Percentiles rank a stretch among this genome's conserved stretches.
Conservation (phyloP, 2,329 filamentous ascomycete genomes). For the Orbilia brochopaga region DNA sequence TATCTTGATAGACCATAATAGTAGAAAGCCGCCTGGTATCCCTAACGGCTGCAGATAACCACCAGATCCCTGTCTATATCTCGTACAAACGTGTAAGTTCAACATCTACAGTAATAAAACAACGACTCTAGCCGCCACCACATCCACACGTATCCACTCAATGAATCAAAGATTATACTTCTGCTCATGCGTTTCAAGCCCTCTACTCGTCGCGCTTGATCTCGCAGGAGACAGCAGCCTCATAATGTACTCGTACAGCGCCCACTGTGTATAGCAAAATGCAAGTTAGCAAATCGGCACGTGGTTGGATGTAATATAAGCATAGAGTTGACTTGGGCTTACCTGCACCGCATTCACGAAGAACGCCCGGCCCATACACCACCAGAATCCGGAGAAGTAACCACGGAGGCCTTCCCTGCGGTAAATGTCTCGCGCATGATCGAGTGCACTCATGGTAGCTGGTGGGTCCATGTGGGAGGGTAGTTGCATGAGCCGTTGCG, state of each 20-base stretch:
- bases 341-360: slow-evolving; percentile 86
- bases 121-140: too few species aligned
- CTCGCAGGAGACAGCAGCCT: slow-evolving; percentile 58
- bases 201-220: neutral
- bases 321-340: slow-evolving; percentile 54
- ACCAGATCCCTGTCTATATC: neutral
- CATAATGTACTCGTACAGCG: slow-evolving; percentile 90
- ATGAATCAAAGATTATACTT: slow-evolving; percentile 21
- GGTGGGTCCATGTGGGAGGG: slow-evolving; percentile 53
- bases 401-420: slow-evolving; percentile 66
- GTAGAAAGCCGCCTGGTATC: too few species aligned
- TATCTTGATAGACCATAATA: too few species aligned
- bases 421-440: slow-evolving; percentile 72
- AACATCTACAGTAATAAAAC: too few species aligned
- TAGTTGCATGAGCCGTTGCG: slow-evolving; percentile 62
- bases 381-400: slow-evolving; percentile 75
- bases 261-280: slow-evolving; percentile 67
- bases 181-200: slow-evolving; percentile 18
- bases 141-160: neutral
- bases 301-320: neutral
- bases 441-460: slow-evolving; percentile 63
- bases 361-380: slow-evolving; percentile 87
- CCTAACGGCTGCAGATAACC: too few species aligned
- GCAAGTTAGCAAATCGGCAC: neutral
- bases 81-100: neutral